Conservation (phyloP, 305 asterid genomes). For the Rubia tinctorum region DNA sequence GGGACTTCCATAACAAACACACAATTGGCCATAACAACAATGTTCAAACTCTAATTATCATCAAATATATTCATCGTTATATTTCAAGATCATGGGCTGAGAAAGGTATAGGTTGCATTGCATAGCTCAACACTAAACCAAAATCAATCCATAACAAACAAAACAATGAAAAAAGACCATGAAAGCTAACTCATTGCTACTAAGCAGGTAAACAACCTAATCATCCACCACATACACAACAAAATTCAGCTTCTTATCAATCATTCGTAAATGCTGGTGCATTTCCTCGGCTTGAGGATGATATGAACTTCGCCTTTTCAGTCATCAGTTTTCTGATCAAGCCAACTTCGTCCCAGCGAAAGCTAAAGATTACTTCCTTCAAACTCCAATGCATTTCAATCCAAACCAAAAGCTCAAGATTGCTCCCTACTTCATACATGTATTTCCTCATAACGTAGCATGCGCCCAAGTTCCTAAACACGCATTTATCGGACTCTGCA, state of each 20-base stretch:
- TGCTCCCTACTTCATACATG: constrained; percentile 11
- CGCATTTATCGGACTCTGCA: constrained; percentile 70
- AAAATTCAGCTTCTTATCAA: constrained; percentile 43
- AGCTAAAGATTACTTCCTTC: constrained; percentile 44
- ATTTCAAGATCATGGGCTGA: too few species aligned
- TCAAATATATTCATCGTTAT: too few species aligned
- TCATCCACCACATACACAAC: constrained; percentile 57
- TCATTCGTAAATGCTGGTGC: constrained; percentile 37
- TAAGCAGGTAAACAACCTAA: too few species aligned
- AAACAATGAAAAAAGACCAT: too few species aligned
- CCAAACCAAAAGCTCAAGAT: constrained; percentile 46
- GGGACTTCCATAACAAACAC: not conserved
- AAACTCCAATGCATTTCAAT: constrained; percentile 48
- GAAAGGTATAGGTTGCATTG: too few species aligned
- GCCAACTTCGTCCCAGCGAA: constrained; percentile 75
- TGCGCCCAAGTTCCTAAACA: constrained; percentile 78
- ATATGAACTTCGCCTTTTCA: constrained; percentile 56
- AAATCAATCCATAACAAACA: too few species aligned
- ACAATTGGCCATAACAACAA: too few species aligned
- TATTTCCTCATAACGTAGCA: constrained; percentile 41
- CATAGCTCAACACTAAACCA: too few species aligned
- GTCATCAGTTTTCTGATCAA: constrained; percentile 57
- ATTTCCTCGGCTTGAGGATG: constrained; percentile 53
- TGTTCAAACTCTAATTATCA: too few species aligned
- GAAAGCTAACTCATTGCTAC: too few species aligned